These are phyloP conservation scores for Atalantia buxifolia DNA, from an alignment of 345 rosid genomes.

Conservation along the genomic window DNA sequence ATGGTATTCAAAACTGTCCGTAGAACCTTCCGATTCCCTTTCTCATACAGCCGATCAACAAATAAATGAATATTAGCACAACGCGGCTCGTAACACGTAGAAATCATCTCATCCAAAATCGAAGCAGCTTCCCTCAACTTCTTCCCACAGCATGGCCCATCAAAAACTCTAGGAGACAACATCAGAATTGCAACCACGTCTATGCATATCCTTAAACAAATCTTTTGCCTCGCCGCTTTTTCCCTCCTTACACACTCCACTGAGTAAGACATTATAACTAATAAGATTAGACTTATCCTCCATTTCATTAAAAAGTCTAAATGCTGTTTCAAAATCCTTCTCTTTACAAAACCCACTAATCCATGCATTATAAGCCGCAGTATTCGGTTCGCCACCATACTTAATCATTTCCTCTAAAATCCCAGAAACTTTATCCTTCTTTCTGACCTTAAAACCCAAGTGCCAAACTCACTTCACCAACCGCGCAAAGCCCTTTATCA, in stretches of 20 bases:
- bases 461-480: constrained; percentile 49
- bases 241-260: constrained; percentile 49
- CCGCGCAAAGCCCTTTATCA: constrained; percentile 51
- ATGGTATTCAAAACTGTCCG: constrained; percentile 35
- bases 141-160: constrained; percentile 47
- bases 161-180: constrained; percentile 66
- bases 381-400: constrained; percentile 51
- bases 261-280: constrained; percentile 60
- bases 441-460: constrained; percentile 51
- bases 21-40: constrained; percentile 35
- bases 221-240: constrained; percentile 58
- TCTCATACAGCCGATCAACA: constrained; percentile 41
- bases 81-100: constrained; percentile 61
- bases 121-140: constrained; percentile 50
- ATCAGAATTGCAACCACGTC: constrained; percentile 69
- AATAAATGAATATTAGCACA: constrained; percentile 28
- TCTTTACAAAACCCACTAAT: constrained; percentile 48
- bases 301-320: constrained; percentile 53
- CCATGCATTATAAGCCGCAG: constrained; percentile 57
- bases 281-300: constrained; percentile 55
- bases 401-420: constrained; percentile 58
- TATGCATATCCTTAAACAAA: constrained; percentile 79
- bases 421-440: constrained; percentile 42
- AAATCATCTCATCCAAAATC: constrained; percentile 76
- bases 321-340: constrained; percentile 54